phyloP scores from a whole-genome alignment of 768 basidiomycete genomes.

The Termitomyces sp. region DNA sequence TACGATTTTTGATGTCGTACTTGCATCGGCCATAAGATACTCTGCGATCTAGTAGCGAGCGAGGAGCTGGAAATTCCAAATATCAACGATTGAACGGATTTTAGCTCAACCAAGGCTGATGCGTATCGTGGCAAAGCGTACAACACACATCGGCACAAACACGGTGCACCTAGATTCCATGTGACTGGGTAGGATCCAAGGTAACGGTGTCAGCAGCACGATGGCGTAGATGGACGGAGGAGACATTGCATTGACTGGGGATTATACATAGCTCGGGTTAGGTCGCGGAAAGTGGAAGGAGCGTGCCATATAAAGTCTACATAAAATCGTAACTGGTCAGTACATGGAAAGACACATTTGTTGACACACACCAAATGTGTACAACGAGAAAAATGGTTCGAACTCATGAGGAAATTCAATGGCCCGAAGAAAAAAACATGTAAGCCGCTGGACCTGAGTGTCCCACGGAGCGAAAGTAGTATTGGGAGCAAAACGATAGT shows the following conservation, averaged over 20 bases:
- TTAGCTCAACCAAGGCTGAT: not conserved
- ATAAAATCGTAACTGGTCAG: not conserved
- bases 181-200: not conserved
- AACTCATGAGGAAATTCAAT: not conserved
- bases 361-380: not conserved
- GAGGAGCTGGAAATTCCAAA: not conserved
- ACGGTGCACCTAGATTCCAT: not conserved
- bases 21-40: not conserved
- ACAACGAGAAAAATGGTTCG: not conserved
- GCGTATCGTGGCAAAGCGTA: not conserved
- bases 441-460: not conserved
- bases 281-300: not conserved
- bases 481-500: not conserved
- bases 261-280: not conserved
- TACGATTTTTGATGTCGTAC: not conserved
- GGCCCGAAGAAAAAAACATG: not conserved
- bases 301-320: not conserved
- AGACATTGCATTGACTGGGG: not conserved
- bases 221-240: not conserved
- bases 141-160: not conserved
- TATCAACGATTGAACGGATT: not conserved
- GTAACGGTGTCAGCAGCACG: not conserved
- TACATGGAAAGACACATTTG: not conserved
- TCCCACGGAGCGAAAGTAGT: not conserved
- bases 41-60: not conserved